Base-by-base conservation (phyloP, 140 eudicot genomes). In the Ambrosia hybrid region DNA sequence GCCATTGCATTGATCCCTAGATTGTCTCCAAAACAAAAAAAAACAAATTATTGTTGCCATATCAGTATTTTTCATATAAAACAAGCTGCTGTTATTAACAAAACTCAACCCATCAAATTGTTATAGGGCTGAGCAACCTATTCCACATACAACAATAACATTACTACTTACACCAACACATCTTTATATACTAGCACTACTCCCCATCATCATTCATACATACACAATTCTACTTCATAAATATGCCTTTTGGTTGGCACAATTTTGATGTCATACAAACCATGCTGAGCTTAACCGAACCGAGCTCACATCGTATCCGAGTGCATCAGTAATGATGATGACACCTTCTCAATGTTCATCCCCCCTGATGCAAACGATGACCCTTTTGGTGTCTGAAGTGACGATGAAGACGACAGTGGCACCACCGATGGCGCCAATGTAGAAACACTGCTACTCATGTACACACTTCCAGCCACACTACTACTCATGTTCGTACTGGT, bases 361-460 rank as follows among this genome's bases (percentile, higher is more conserved):
- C 80, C 87, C 39, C 81, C 89, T 0, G 95, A 87, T 72, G 81
- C 77, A 75, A 76, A 81, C 49, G 91, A 82, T 2, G 89, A 73
- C 41, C 76, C 72, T 58, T 85, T 81, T 7, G 84, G 80, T 4
- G 86, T 88, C 51, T 84, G 93, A 51, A 86, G 43, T 0, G 93
- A 86, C 2, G 95, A 92, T 0, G 87, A 77, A 5, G 95, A 83
- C 13, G 98, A 87, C 2, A 74, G 89, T n/a, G 49, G 85, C 7
- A 73, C 79, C 56, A 63, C 15, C 13, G 86, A 89, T 15, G 89
- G 73, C 8, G 87, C 87, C 53, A 82, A 68, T 3, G 90, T 81
- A 48, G 95, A 89, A n/a, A 75, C 76, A 12, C 78, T 81, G 30
- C 87, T 79, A 79, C 86, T 91, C 53, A 70, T 66, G 41, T 74